Evolutionary conservation across 1,284 basidiomycete genomes (phyloP), one percentile per base, ranked within the genome.

Genomic region (Amylostereum areolatum): DNA sequence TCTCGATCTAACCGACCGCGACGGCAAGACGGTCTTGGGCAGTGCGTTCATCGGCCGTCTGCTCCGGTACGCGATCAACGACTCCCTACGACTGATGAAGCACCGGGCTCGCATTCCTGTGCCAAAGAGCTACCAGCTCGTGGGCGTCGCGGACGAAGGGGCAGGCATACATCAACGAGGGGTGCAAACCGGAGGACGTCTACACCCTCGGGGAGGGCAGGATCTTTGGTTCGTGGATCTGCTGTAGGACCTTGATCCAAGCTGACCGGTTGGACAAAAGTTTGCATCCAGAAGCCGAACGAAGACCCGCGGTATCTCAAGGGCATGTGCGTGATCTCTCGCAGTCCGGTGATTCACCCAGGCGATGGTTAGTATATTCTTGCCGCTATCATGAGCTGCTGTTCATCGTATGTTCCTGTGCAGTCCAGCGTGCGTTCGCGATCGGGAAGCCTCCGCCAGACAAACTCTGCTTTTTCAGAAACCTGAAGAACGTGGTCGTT

Each of bases 111-210:
- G 85, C 10, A 85, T 91, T 35, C 77, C 73, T 1, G 75, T 91
- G n/a, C 79, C 80, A 0, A 63, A 79, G 2, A 80, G 79, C 46
- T 78, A 77, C 54, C 71, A 79, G 25, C 70, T 90, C 2, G 83
- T 89, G 27, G 88, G 89, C 4, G 74, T 89, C 36, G 83, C 84
- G 3, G 88, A 89, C 58, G 86, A 87, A 64, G 83, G 83, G 83
- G 2, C 73, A 75, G 4, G 71, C 76, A 1, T 83, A 86, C 54
- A 64, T 66, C 45, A 58, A 61, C 9, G 64, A 62, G 5, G 79
- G 77, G 5, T 12, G 4, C 1, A 36, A 50, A 4, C 57, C 66
- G 41, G 57, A 72, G 12, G 68, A 81, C 47, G 74, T 84, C 2
- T 83, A 68, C 53, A 69, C 59, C 10, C 63, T 86, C 4, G 58